These are phyloP conservation scores for Penicillium verrucosum DNA, from an alignment of 2,329 filamentous ascomycete genomes.

Conservation along the genomic window DNA sequence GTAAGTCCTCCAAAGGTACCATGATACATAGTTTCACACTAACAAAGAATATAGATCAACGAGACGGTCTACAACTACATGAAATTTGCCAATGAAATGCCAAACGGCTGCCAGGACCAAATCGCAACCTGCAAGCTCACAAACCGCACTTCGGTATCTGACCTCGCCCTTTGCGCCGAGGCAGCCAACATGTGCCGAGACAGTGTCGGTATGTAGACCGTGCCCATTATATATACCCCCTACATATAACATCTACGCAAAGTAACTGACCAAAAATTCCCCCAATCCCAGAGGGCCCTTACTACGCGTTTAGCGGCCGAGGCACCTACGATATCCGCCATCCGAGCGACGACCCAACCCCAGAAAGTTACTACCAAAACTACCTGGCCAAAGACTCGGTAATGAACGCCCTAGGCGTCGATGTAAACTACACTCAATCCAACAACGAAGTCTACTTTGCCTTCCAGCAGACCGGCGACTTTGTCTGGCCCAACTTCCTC, in stretches of 20 bases:
- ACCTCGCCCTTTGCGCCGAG: slow-evolving; percentile 50
- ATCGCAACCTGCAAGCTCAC: slow-evolving; percentile 63
- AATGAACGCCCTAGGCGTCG: slow-evolving; percentile 59
- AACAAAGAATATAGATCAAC: slow-evolving; percentile 42
- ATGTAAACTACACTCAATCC: slow-evolving; percentile 57
- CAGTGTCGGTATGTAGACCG: slow-evolving; percentile 47
- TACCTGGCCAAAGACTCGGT: slow-evolving; percentile 63
- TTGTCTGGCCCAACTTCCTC: slow-evolving; percentile 61
- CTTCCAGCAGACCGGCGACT: slow-evolving; percentile 57
- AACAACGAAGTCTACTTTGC: slow-evolving; percentile 44
- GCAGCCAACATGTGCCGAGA: slow-evolving; percentile 56
- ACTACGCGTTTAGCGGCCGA: slow-evolving; percentile 53
- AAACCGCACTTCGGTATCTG: slow-evolving; percentile 56
- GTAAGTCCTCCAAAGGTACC: slow-evolving; percentile 15
- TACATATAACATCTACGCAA: neutral
- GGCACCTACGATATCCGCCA: slow-evolving; percentile 63
- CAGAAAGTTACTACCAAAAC: slow-evolving; percentile 57
- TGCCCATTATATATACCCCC: neutral
- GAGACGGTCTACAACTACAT: slow-evolving; percentile 59
- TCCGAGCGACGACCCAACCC: slow-evolving; percentile 58
- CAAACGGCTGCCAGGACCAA: slow-evolving; percentile 59
- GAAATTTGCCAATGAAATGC: slow-evolving; percentile 59
- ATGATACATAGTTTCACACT: neutral
- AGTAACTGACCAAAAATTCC: neutral
- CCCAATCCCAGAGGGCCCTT: slow-evolving; percentile 46